Evolutionary conservation across 306 rosid genomes (phyloP).

Genomic region (Elaeagnus macrophylla): DNA sequence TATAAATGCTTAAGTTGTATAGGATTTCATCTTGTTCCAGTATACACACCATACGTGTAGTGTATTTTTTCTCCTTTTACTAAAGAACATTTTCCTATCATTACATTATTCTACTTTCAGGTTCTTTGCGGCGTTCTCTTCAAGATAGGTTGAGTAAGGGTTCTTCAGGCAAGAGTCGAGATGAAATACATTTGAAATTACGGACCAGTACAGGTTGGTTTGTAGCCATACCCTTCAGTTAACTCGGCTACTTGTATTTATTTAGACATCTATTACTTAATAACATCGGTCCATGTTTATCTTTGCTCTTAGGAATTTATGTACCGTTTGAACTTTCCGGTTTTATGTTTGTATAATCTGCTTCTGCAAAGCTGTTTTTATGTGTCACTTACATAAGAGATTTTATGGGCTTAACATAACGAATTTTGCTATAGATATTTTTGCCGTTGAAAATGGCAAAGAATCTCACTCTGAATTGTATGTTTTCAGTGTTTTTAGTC

Average conservation of each 20-base stretch:
- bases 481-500: no score
- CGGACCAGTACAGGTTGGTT: constrained; percentile 49
- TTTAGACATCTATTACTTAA: neutral
- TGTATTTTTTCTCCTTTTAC: neutral
- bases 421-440: no score
- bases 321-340: no score
- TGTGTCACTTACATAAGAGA: no score
- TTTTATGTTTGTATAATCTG: no score
- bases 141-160: constrained; percentile 52
- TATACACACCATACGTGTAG: neutral
- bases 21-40: neutral
- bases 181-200: constrained; percentile 47
- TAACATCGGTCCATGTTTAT: neutral
- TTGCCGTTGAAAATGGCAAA: no score
- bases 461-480: no score
- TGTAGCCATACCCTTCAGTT: neutral
- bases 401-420: no score
- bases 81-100: neutral
- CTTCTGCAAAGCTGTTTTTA: no score
- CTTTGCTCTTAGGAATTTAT: no score
- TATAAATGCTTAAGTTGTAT: no score
- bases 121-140: constrained; percentile 51
- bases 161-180: constrained; percentile 35
- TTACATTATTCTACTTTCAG: no score
- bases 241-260: neutral